A percentile compares a stretch with the other conserved stretches of the same genome.
phyloP scores from a whole-genome alignment of 1,284 basidiomycete genomes.

The Cryptococcus sp. region DNA sequence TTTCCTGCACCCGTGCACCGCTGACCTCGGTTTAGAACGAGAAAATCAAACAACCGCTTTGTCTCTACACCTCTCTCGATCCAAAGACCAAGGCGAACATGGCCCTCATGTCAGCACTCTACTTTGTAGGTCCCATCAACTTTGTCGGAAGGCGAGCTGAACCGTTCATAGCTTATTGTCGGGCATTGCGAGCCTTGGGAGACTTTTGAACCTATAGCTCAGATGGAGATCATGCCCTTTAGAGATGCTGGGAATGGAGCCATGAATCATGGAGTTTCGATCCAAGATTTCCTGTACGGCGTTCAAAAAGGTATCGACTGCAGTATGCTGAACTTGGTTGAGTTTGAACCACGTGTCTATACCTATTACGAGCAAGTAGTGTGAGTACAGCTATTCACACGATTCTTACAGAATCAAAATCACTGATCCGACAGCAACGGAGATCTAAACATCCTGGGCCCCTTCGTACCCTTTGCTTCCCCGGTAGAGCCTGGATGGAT shows the following conservation, averaged over 20 bases:
- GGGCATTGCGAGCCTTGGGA: slow-evolving; percentile 88
- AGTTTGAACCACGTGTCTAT: slow-evolving; percentile 58
- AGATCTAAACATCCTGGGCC: slow-evolving; percentile 87
- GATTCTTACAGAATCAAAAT: not conserved
- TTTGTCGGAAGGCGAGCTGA: not conserved
- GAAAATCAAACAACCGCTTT: slow-evolving; percentile 51
- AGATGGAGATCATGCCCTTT: slow-evolving; percentile 89
- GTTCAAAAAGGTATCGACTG: slow-evolving; percentile 89
- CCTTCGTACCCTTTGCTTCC: slow-evolving; percentile 93
- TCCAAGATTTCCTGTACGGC: slow-evolving; percentile 90
- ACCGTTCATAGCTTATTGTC: slow-evolving; percentile 72
- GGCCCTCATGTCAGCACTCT: slow-evolving; percentile 84
- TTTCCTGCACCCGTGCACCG: slow-evolving; percentile 55
- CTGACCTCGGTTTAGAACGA: slow-evolving; percentile 35
- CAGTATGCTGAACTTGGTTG: slow-evolving; percentile 82
- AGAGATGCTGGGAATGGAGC: slow-evolving; percentile 91
- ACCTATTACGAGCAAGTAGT: slow-evolving; percentile 92
- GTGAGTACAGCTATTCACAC: slow-evolving; percentile 18
- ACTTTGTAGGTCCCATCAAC: slow-evolving; percentile 43
- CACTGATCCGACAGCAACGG: slow-evolving; percentile 58
- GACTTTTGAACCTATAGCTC: slow-evolving; percentile 85
- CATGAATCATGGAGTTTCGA: slow-evolving; percentile 86
- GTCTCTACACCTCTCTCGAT: slow-evolving; percentile 83
- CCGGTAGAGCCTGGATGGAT: slow-evolving; percentile 58
- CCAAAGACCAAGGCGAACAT: slow-evolving; percentile 88